Evolutionary conservation across 148 eudicot genomes (phyloP).

Genomic region (Camellia granthamiana): DNA sequence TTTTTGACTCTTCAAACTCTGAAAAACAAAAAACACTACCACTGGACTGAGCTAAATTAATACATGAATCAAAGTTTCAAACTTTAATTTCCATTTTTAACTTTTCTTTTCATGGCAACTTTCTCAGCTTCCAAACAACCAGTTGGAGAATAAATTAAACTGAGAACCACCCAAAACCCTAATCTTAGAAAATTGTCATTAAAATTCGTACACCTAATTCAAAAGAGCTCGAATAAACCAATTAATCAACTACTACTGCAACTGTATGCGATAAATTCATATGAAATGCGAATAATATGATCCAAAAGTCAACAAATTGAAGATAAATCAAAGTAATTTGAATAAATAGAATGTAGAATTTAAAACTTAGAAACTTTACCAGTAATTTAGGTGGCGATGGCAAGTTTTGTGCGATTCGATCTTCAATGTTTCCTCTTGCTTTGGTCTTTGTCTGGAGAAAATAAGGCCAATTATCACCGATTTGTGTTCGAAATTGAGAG

Average conservation of each 20-base stretch:
- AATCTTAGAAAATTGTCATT: not conserved
- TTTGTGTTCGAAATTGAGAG: too few relatives aligned
- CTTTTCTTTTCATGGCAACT: not conserved
- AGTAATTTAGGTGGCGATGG: too few relatives aligned
- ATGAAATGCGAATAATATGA: not conserved
- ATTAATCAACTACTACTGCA: slow-evolving; percentile 9
- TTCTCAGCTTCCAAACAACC: not conserved
- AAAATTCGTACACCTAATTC: not conserved
- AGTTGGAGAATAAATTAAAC: not conserved
- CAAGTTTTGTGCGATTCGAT: too few relatives aligned
- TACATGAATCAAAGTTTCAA: not conserved
- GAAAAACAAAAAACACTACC: not conserved
- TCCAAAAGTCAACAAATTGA: not conserved
- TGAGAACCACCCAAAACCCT: slow-evolving; percentile 6
- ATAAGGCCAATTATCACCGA: too few relatives aligned
- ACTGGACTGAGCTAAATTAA: not conserved
- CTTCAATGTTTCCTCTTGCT: too few relatives aligned
- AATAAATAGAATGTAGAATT: not conserved
- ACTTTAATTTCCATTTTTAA: not conserved
- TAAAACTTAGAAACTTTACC: too few relatives aligned
- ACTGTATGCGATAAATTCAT: not conserved
- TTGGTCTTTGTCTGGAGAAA: too few relatives aligned
- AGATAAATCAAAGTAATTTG: not conserved
- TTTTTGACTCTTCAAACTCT: too few relatives aligned
- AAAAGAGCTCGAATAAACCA: not conserved